Evolutionary conservation across 2,329 filamentous ascomycete species (phyloP).

Genomic region (Clarireedia hainanense): DNA sequence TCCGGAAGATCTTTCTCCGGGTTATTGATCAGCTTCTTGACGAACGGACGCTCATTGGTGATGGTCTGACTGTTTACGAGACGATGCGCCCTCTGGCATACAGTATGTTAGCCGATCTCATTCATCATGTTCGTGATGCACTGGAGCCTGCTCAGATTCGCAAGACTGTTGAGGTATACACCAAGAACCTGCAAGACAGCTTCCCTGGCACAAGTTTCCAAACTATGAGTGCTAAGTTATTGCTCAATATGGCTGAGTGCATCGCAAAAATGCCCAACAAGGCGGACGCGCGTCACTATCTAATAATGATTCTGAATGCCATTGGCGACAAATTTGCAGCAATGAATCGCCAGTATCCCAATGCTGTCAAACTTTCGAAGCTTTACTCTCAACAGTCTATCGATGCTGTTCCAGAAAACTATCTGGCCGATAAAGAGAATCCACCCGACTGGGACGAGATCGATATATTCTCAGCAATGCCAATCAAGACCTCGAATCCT

Average conservation of each 20-base stretch:
- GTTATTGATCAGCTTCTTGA: slow-evolving; percentile 95
- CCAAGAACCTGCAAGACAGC: slow-evolving; percentile 87
- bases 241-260: slow-evolving; percentile 97
- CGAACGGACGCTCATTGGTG: slow-evolving; percentile 87
- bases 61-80: slow-evolving; percentile 93
- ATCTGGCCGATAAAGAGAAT: slow-evolving; percentile 71
- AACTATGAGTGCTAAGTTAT: slow-evolving; percentile 96
- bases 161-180: slow-evolving; percentile 94
- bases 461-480: slow-evolving; percentile 92
- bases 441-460: slow-evolving; percentile 95
- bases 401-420: slow-evolving; percentile 65
- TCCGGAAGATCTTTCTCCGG: slow-evolving; percentile 84
- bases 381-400: slow-evolving; percentile 59
- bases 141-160: slow-evolving; percentile 85
- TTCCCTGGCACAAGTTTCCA: slow-evolving; percentile 98
- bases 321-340: slow-evolving; percentile 97
- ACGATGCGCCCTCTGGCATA: slow-evolving; percentile 93
- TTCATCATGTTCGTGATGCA: slow-evolving; percentile 92
- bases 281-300: slow-evolving; percentile 84
- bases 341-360: slow-evolving; percentile 95
- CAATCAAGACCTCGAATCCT: slow-evolving; percentile 90
- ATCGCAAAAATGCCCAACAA: slow-evolving; percentile 93
- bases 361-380: slow-evolving; percentile 87
- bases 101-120: slow-evolving; percentile 96
- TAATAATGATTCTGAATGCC: slow-evolving; percentile 95